Evolutionary conservation across 2,329 filamentous ascomycete genomes (phyloP), one percentile per base, ranked within the genome.

Genomic region (Aspergillus fischeri): DNA sequence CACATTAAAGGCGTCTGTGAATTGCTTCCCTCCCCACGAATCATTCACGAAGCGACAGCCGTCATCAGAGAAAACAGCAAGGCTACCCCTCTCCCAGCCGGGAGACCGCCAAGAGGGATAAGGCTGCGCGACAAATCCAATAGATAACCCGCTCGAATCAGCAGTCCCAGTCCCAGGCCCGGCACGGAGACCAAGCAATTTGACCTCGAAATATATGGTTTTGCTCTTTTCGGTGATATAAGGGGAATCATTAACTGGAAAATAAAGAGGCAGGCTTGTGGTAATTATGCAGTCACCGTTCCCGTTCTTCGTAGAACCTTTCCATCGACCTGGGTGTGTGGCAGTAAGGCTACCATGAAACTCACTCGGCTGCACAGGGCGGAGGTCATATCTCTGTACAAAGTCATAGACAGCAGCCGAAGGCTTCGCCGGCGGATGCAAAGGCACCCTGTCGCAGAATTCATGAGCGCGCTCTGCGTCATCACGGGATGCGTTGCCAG

Each of bases 21-120:
- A 87, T 56, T 84, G 81, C 24, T 76, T 75, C 0, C 85, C 85
- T 10, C 85, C 85, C 69, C 76, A 83, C 0, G 80, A 79, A 65
- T 87, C 82, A 67, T 87, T 86, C 32, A 87, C 81, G 62, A 86
- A 88, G 42, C 82, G 78, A 28, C 83, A 78, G 1, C 85, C 85
- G 66, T 88, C 85, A 63, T 87, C 85, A 4, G 82, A 81, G 63
- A 87, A 85, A 6, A 88, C 81, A 1, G 78, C 85, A 2, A 87
- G 67, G 58, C 82, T 83, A 1, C 80, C 84, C 48, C 85, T 77
- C 64, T 87, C 82, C 85, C 84, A 87, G 1, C 85, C 85, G 0
- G 85, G 85, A 7, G 86, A 79, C 21, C 85, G 77, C 77, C 82
- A 87, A 0, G 81, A 76, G 0, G 85, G 85, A 65, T 86, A 87